Conservation (phyloP, 2,329 filamentous ascomycete species). For the Aspergillus pseudonomiae region DNA sequence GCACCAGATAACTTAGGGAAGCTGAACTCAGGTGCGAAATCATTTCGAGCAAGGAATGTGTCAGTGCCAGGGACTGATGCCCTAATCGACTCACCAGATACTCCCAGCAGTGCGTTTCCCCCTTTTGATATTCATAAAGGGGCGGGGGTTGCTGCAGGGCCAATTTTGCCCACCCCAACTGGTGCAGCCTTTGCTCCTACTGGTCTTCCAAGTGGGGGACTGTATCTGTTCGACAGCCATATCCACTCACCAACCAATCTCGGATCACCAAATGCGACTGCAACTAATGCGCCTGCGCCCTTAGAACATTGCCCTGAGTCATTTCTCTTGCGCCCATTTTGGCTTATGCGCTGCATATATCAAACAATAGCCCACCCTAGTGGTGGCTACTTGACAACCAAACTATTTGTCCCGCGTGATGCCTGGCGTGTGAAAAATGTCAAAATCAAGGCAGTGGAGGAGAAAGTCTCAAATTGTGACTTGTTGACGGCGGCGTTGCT, state of each 20-base stretch:
- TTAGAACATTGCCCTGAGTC: conserved; percentile 92
- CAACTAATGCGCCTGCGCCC: conserved; percentile 69
- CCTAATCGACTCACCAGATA: conserved; percentile 71
- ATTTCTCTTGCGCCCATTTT: conserved; percentile 89
- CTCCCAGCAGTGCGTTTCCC: conserved; percentile 71
- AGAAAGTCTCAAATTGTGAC: conserved; percentile 92
- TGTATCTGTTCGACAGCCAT: conserved; percentile 82
- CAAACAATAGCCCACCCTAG: conserved; percentile 89
- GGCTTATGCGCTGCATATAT: conserved; percentile 93
- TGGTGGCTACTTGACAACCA: conserved; percentile 88
- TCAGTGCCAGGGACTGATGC: conserved; percentile 64
- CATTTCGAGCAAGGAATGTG: conserved; percentile 73
- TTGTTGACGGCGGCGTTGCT: conserved; percentile 84
- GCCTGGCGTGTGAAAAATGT: conserved; percentile 94
- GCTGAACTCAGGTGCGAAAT: conserved; percentile 71
- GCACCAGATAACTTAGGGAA: conserved; percentile 58
- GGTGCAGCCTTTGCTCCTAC: conserved; percentile 61
- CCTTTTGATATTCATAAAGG: conserved; percentile 50
- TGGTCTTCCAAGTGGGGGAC: conserved; percentile 64
- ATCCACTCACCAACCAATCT: conserved; percentile 70
- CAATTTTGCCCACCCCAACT: conserved; percentile 69
- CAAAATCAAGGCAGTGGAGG: conserved; percentile 87
- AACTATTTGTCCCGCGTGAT: conserved; percentile 88
- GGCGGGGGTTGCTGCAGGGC: conserved; percentile 56
- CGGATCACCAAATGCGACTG: conserved; percentile 66